Evolutionary conservation across 345 rosid genomes (phyloP).

Genomic region (Salix suchowensis): DNA sequence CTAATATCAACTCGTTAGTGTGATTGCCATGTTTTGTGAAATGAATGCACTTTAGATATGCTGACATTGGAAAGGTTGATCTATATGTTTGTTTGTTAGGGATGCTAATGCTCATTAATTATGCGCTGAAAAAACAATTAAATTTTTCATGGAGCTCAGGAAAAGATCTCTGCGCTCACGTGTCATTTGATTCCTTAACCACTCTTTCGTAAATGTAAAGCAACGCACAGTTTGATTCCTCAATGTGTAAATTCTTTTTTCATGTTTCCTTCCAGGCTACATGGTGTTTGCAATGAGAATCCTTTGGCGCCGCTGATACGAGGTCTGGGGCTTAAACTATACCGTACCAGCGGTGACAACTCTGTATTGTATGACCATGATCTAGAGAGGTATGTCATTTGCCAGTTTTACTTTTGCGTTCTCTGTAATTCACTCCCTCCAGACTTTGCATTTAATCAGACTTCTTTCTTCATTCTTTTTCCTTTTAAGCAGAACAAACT

Average conservation of each 20-base stretch:
- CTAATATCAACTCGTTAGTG: not conserved
- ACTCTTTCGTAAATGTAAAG: not conserved
- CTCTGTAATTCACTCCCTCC: conserved; percentile 2
- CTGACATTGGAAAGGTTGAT: not conserved
- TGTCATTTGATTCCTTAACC: not conserved
- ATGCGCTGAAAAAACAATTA: not conserved
- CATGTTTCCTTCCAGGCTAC: conserved; percentile 51
- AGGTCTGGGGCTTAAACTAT: conserved; percentile 61
- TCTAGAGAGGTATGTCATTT: conserved; percentile 65
- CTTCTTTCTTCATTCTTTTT: not conserved
- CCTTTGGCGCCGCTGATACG: conserved; percentile 85
- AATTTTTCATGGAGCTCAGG: not conserved
- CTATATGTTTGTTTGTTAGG: not conserved
- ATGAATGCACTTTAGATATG: not conserved
- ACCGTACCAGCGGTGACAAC: conserved; percentile 87
- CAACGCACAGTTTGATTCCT: not conserved
- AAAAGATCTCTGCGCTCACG: not conserved
- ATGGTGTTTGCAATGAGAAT: conserved; percentile 87
- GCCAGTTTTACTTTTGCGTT: not conserved
- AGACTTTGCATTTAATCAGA: not conserved
- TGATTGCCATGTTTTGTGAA: not conserved
- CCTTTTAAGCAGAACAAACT: not conserved
- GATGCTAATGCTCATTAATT: not conserved
- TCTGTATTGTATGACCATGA: conserved; percentile 91
- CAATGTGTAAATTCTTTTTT: not conserved